Base-by-base conservation (phyloP, 2,329 filamentous ascomycete species). In the Cladosporium sp. region DNA sequence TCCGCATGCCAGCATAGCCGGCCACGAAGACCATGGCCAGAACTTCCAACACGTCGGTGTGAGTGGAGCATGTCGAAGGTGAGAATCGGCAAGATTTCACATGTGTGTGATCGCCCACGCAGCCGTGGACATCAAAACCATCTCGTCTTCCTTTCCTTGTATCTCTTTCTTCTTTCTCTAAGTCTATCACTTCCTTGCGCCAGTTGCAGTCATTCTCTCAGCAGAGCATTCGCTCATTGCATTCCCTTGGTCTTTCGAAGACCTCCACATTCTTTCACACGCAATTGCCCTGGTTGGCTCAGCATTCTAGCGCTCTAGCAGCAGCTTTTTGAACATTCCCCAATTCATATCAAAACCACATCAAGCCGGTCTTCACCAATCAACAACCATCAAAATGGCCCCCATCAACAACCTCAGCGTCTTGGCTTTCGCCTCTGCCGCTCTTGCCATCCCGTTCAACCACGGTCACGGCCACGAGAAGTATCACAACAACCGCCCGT, bases 241-340 rank as follows among this genome's bases (percentile, higher is more conserved):
- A 58, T 57, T 68, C 62, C 42, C 55, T 62, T 57, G 54, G 47
- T 51, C 38, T 33, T 63, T 57, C 56, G 57, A 63, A 63, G 61
- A 64, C 68, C 61, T 45, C 58, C 67, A 58, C 60, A 57, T 58
- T 66, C 61, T 56, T 62, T 64, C 56, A 58, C 48, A 49, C 46
- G 60, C 59, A 62, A 62, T 62, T 61, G 70, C 70, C 69, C 70
- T 69, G 70, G 70, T 72, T 60, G 70, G 70, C 71, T 59, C 51
- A 51, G 51, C 54, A 60, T 45, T 49, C 50, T 32, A 58, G 62
- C 65, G 67, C 69, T 72, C 67, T 60, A 68, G 69, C 59, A 70
- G 65, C 67, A 59, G 62, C 63, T 59, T 53, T 40, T 46, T 47
- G 49, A 55, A 19, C 41, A 16, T 16, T 20, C 30, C 35, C 20